Evolutionary conservation across 176 grass and related monocot genomes (phyloP), one percentile per base, ranked within the genome.

Genomic region (Canna indica): DNA sequence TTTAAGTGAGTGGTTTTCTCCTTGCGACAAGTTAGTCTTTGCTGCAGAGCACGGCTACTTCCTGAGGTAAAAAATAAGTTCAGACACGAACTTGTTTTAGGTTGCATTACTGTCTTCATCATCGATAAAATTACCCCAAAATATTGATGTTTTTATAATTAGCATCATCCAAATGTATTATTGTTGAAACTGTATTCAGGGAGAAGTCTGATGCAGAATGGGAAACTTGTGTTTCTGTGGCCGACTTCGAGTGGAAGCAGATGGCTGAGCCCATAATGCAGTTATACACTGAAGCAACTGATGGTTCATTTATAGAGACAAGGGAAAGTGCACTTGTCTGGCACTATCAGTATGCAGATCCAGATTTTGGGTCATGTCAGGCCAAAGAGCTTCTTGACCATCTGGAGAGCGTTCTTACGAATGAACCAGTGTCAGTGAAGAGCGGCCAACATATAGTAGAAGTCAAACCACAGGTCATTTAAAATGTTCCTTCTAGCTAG

Each of bases 21-120:
- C 77, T 32, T 74, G 67, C 70, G 25, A 73, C 18, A 75, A 67
- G 28, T 76, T 87, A 26, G 80, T 79, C 17, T 52, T 87, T 30
- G 75, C 84, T 4, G 84, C 84, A n/a, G 84, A 87, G 60, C 80
- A 87, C 47, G 84, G 84, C 67, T 87, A 87, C 67, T 83, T 87
- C 53, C 46, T 85, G 30, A 73, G 83, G 83, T 85, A 81, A 4
- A 47, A 71, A 4, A 32, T 45, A 8, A 17, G 9, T 47, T 28
- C 67, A 27, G n/a, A n/a, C n/a, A n/a, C n/a, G n/a, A n/a, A n/a
- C n/a, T n/a, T n/a, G n/a, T n/a, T n/a, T n/a, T n/a, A n/a, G n/a
- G n/a, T n/a, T n/a, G n/a, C n/a, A n/a, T 34, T 36, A 65, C 32
- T 8, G 16, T 15, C 18, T 65, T 65, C 62, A 32, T 30, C 41